A percentile compares a stretch with the other conserved stretches of the same genome.
Conservation (phyloP, 768 basidiomycete species). For the Lactarius pseudohatsudake region DNA sequence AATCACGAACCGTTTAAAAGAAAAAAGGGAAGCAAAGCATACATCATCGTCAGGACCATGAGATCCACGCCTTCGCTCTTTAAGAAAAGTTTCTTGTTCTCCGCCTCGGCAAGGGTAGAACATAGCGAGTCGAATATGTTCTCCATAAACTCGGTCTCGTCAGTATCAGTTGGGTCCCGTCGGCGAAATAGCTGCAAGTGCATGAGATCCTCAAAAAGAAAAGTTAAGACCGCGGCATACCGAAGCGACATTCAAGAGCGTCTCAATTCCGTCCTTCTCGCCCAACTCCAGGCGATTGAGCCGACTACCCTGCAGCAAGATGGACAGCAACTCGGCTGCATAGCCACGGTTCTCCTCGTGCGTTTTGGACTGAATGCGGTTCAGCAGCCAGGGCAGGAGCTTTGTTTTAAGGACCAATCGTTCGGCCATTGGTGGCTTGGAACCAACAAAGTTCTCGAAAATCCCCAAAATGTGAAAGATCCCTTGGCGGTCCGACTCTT, state of each 20-base stretch:
- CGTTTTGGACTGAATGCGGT: constrained; percentile 65
- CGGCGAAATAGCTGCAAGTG: constrained; percentile 75
- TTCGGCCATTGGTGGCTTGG: constrained; percentile 73
- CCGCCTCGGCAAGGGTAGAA: constrained; percentile 75
- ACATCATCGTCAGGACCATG: constrained; percentile 99
- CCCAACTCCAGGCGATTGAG: constrained; percentile 68
- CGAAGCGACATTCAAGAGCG: constrained; percentile 70
- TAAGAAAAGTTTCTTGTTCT: constrained; percentile 81
- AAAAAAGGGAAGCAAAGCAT: constrained; percentile 32
- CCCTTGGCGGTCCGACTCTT: constrained; percentile 90
- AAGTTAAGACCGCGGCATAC: constrained; percentile 45
- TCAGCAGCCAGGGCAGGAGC: constrained; percentile 75
- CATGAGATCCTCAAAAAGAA: constrained; percentile 22
- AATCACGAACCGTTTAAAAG: constrained; percentile 11
- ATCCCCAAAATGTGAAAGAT: constrained; percentile 93
- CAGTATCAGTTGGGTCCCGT: constrained; percentile 79
- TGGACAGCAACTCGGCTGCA: constrained; percentile 90
- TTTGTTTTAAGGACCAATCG: constrained; percentile 72
- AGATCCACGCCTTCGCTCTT: constrained; percentile 91
- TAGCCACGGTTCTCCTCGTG: constrained; percentile 94
- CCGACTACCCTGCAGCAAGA: constrained; percentile 75
- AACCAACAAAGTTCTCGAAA: constrained; percentile 89
- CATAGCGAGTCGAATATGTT: constrained; percentile 91
- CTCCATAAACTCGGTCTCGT: constrained; percentile 98
- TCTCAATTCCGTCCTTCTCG: constrained; percentile 77